Evolutionary conservation across 352 stramenopile species (phyloP).

Genomic region (Pythium biforme): DNA sequence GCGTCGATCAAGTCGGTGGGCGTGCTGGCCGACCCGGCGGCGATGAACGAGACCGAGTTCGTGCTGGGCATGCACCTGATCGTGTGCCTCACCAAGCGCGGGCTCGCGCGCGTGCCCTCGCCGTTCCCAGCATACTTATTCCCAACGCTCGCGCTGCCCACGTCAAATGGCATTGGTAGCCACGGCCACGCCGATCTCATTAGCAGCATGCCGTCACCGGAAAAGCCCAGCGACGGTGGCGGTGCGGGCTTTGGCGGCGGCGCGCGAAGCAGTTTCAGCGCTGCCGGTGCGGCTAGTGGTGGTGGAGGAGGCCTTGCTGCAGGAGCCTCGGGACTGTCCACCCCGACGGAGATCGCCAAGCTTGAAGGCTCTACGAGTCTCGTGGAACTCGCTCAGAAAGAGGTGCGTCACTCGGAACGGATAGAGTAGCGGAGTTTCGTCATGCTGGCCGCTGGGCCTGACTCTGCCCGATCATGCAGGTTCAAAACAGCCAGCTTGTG

Average conservation of each 20-base stretch:
- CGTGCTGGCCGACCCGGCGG: slow-evolving; percentile 29
- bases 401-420: slow-evolving; percentile 27
- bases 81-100: slow-evolving; percentile 74
- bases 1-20: slow-evolving; percentile 43
- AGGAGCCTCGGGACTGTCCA: too few species aligned
- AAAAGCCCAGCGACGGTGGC: slow-evolving; percentile 20
- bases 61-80: slow-evolving; percentile 77
- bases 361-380: slow-evolving; percentile 40
- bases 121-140: slow-evolving; percentile 63
- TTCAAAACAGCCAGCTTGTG: slow-evolving; percentile 39
- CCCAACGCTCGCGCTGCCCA: slow-evolving; percentile 34
- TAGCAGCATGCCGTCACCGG: slow-evolving; percentile 40
- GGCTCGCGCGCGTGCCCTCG: slow-evolving; percentile 42
- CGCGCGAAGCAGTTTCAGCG: slow-evolving; percentile 1
- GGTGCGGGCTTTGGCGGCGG: not conserved
- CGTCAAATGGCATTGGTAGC: not conserved
- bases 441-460: too few species aligned
- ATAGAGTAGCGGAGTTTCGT: too few species aligned
- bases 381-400: slow-evolving; percentile 36
- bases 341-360: slow-evolving; percentile 25
- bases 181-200: slow-evolving; percentile 22
- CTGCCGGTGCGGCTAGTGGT: not conserved
- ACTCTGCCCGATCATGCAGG: slow-evolving; percentile 14
- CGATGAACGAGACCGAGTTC: slow-evolving; percentile 59
- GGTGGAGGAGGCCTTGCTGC: too few species aligned